Conservation (phyloP, 352 stramenopile species). For the Phytophthora hybrid region DNA sequence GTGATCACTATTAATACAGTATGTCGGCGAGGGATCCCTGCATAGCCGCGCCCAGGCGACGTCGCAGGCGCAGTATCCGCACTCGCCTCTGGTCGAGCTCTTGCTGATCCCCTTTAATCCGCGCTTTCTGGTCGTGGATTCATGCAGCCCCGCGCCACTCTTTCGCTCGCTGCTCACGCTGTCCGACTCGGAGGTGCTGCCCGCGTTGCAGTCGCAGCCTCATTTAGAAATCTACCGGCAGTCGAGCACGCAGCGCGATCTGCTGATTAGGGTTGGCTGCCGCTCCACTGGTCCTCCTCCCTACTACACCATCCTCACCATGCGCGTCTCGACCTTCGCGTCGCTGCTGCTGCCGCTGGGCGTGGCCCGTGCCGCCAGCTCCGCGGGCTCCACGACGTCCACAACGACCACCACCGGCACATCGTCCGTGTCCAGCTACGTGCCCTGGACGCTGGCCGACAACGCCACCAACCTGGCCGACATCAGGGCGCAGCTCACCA, state of each 20-base stretch:
- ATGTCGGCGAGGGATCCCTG: conserved; percentile 31
- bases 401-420: conserved; percentile 19
- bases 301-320: conserved; percentile 19
- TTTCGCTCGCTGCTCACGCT: conserved; percentile 9
- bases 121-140: conserved; percentile 28
- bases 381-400: conserved; percentile 6
- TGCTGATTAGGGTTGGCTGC: conserved; percentile 18
- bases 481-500: conserved; percentile 49
- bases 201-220: background rate
- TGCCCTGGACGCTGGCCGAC: conserved; percentile 53
- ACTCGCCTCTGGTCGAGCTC: conserved; percentile 25
- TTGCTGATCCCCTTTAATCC: conserved; percentile 8
- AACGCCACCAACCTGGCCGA: conserved; percentile 44
- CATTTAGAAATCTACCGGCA: conserved; percentile 32
- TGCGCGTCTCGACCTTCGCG: conserved; percentile 21
- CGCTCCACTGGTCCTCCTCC: conserved; percentile 14
- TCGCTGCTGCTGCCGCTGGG: conserved; percentile 31
- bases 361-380: conserved; percentile 12
- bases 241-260: conserved; percentile 14
- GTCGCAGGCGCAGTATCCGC: conserved; percentile 34
- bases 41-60: conserved; percentile 30
- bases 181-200: conserved; percentile 14
- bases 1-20: no score
- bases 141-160: conserved; percentile 10
- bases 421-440: conserved; percentile 34